Evolutionary conservation across 2,329 filamentous ascomycete genomes (phyloP), one percentile per base, ranked within the genome.

Genomic region (Fusarium humuli): DNA sequence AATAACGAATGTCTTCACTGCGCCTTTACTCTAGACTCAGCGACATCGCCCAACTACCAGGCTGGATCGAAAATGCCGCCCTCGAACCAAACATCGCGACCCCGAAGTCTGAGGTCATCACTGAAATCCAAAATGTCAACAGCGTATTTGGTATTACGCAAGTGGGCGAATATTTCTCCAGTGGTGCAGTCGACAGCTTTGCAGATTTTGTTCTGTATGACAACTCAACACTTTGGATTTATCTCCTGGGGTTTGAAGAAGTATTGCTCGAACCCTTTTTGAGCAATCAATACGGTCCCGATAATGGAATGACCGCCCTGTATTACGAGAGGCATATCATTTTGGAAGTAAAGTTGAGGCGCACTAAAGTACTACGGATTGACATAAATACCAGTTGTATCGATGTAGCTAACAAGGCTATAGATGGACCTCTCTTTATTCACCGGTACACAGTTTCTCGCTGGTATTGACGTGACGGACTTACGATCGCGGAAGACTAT

Each of bases 41-140:
- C 3, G 22, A 57, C 6, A 18, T 61, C 0, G 49, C 23, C 7
- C 42, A 56, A 12, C 20, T 67, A 16, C 61, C 54, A 1, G 27
- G n/a, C 8, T 46, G 32, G 30, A 46, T 67, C 14, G 61, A 67
- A 11, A 67, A 65, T 12, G n/a, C 41, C 10, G 55, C n/a, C 3
- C 18, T 18, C 22, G 20, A 14, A 2, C 27, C 40, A 0, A 13
- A n/a, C 7, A 8, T 22, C 4, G 14, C 6, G 0, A 11, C 27
- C 7, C 22, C 32, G 7, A 11, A 22, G 0, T 16, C 27, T 1
- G 9, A 22, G 0, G 16, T 29, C 5, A 12, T 56, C 8, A 44
- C 29, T 5, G 12, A 37, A 11, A 47, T 61, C 3, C 25, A 47
- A 2, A 56, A 40, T 3, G 27, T 55, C 18, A 56, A 67, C 12